Percentiles rank a stretch among this genome's conserved stretches.
These are phyloP conservation scores for Diutina siamensis DNA, from an alignment of 1,139 yeast genomes.

Conservation along the genomic window DNA sequence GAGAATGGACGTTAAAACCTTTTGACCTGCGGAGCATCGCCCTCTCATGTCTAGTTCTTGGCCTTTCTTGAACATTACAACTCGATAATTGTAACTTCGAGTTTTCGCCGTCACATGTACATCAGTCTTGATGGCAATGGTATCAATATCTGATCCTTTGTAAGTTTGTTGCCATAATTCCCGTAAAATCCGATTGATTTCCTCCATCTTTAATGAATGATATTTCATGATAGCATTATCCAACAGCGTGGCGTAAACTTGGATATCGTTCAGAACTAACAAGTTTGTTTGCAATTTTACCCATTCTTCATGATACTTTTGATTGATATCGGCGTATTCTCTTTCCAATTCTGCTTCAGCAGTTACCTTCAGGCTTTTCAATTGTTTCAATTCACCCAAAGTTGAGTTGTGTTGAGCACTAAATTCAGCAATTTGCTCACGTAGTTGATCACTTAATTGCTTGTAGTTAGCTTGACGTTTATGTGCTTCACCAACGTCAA, in stretches of 20 bases:
- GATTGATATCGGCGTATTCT: conserved; percentile 62
- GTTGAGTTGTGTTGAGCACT: conserved; percentile 67
- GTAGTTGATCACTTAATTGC: conserved; percentile 39
- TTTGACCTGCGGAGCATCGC: conserved; percentile 96
- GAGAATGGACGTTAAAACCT: conserved; percentile 84
- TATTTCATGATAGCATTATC: conserved; percentile 92
- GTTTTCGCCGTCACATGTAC: conserved; percentile 47
- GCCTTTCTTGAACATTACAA: conserved; percentile 89
- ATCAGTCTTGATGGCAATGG: conserved; percentile 79
- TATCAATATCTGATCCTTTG: conserved; percentile 90
- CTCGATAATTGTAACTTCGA: conserved; percentile 80
- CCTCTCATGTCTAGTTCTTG: conserved; percentile 97
- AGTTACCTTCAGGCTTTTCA: conserved; percentile 57
- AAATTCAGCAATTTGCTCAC: conserved; percentile 43
- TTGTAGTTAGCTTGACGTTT: conserved; percentile 54
- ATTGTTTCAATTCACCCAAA: conserved; percentile 76
- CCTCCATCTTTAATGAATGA: conserved; percentile 86
- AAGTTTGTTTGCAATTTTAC: conserved; percentile 67
- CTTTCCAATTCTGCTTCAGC: conserved; percentile 48
- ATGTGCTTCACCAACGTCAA: conserved; percentile 52
- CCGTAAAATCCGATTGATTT: conserved; percentile 76
- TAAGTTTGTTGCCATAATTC: conserved; percentile 93
- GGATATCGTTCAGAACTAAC: conserved; percentile 76
- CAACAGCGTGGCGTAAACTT: conserved; percentile 71
- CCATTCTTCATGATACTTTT: conserved; percentile 57